A percentile compares a stretch with the other conserved stretches of the same genome.
These are phyloP conservation scores for Trichoderma citrinoviride DNA, from an alignment of 2,329 filamentous ascomycete species.

Conservation along the genomic window DNA sequence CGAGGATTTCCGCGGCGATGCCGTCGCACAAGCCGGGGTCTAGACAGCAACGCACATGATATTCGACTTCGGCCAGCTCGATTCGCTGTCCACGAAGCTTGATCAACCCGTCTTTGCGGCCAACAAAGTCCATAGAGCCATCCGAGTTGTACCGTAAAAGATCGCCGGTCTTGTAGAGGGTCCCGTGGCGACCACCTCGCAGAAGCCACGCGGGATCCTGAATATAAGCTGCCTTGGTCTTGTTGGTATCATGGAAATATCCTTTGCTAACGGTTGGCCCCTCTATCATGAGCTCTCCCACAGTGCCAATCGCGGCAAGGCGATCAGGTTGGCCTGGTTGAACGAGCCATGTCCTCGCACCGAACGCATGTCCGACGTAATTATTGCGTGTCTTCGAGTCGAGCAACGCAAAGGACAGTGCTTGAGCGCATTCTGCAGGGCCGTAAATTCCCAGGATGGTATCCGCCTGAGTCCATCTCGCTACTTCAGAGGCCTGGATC, in stretches of 20 bases:
- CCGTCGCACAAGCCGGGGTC: slow-evolving; percentile 1
- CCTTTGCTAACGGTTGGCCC: slow-evolving; percentile 28
- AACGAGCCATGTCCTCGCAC: slow-evolving; percentile 15
- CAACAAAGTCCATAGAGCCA: slow-evolving; percentile 12
- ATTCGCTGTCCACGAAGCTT: slow-evolving; percentile 19
- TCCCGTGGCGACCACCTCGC: slow-evolving; percentile 8
- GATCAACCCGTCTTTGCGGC: slow-evolving; percentile 6
- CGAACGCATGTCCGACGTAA: slow-evolving; percentile 13
- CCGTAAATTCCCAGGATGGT: slow-evolving; percentile 15
- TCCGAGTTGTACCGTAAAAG: slow-evolving; percentile 16
- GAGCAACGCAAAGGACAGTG: slow-evolving; percentile 1
- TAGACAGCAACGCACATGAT: slow-evolving; percentile 10
- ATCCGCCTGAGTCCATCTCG: slow-evolving; percentile 4
- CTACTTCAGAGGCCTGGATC: background rate
- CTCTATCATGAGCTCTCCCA: slow-evolving; percentile 33
- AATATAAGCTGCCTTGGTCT: slow-evolving; percentile 17
- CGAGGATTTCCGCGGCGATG: slow-evolving; percentile 14
- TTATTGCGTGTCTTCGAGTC: slow-evolving; percentile 8
- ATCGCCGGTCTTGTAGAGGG: slow-evolving; percentile 18
- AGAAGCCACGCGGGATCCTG: slow-evolving; percentile 20
- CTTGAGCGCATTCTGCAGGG: slow-evolving; percentile 15
- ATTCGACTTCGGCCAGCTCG: slow-evolving; percentile 15
- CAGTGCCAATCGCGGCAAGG: slow-evolving; percentile 26
- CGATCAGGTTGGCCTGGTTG: slow-evolving; percentile 11
- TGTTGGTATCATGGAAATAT: slow-evolving; percentile 22